Base-by-base conservation (phyloP, 2,329 filamentous ascomycete genomes). In the Aplosporella prunicola region DNA sequence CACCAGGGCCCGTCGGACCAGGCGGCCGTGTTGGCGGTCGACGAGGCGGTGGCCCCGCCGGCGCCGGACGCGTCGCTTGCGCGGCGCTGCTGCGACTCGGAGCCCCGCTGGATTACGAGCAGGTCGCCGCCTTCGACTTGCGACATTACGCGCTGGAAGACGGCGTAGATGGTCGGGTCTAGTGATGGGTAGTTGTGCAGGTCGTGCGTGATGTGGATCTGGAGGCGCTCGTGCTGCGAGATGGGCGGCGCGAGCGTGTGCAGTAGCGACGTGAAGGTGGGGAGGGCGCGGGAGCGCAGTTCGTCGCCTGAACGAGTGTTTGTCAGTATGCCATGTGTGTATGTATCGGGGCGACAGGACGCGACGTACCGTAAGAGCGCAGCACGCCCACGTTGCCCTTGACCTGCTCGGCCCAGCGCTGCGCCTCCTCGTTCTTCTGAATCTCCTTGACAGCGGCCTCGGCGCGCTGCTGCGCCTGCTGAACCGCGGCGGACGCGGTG, bases 1-100 rank as follows among this genome's bases (percentile, higher is more conserved):
- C 91, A 98, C 91, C 91, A 98, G 3, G 91, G 91, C 0, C 91
- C 91, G 51, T 96, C 89, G 32, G 78, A 82, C 88, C 91, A 98
- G 44, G 82, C 82, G 24, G 73, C 70, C 18, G 68, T 65, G 8
- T 78, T 74, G 17, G 66, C 58, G 23, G 23, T 9, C n/a, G n/a
- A n/a, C n/a, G n/a, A n/a, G 22, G 7, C 67, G 18, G 65, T 62
- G 22, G 32, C 35, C 10, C 38, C 38, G 17, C 71, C 60, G 26
- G 63, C 63, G 50, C 71, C 73, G 25, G 71, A 71, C 41, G 68
- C 70, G 32, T 82, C 69, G 2, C 77, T 76, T 27, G 72, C 72
- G 28, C 79, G 75, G 30, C 78, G 78, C 20, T 76, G 78, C 31
- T 79, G 75, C 32, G 80, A 84, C 62, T 96, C 91, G 43, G 86